Conservation (phyloP, 2,329 filamentous ascomycete genomes). For the Fusarium sp. region DNA sequence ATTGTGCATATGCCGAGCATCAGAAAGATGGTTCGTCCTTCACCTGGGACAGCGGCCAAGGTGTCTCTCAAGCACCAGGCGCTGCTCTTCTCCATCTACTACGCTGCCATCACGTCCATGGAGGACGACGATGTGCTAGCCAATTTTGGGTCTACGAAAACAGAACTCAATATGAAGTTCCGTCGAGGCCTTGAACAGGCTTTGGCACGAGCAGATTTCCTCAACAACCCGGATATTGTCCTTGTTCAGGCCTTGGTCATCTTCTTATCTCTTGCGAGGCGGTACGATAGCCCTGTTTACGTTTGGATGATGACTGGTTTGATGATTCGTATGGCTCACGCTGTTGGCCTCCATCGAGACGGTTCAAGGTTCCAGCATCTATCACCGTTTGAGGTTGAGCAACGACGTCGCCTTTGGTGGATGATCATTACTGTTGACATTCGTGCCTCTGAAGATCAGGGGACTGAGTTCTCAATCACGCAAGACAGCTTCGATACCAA, state of each 20-base stretch:
- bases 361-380: slow-evolving; percentile 61
- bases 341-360: slow-evolving; percentile 68
- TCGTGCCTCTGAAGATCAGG: slow-evolving; percentile 69
- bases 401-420: slow-evolving; percentile 72
- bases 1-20: slow-evolving; percentile 60
- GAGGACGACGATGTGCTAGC: slow-evolving; percentile 64
- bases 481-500: slow-evolving; percentile 62
- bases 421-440: slow-evolving; percentile 68
- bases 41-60: slow-evolving; percentile 45
- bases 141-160: slow-evolving; percentile 62
- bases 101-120: slow-evolving; percentile 65
- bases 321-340: slow-evolving; percentile 65
- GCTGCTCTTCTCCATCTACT: slow-evolving; percentile 67
- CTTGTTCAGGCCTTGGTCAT: slow-evolving; percentile 71
- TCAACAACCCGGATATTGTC: slow-evolving; percentile 67
- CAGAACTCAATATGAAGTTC: slow-evolving; percentile 57
- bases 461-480: slow-evolving; percentile 60
- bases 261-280: slow-evolving; percentile 65
- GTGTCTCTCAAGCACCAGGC: slow-evolving; percentile 60
- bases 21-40: slow-evolving; percentile 46
- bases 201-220: slow-evolving; percentile 69
- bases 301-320: slow-evolving; percentile 73
- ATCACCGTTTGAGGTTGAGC: slow-evolving; percentile 69
- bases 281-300: slow-evolving; percentile 62
- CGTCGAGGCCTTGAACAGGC: slow-evolving; percentile 68